These are phyloP conservation scores for Mediolabrus comicus DNA, from an alignment of 108 stramenopile species.

Conservation along the genomic window DNA sequence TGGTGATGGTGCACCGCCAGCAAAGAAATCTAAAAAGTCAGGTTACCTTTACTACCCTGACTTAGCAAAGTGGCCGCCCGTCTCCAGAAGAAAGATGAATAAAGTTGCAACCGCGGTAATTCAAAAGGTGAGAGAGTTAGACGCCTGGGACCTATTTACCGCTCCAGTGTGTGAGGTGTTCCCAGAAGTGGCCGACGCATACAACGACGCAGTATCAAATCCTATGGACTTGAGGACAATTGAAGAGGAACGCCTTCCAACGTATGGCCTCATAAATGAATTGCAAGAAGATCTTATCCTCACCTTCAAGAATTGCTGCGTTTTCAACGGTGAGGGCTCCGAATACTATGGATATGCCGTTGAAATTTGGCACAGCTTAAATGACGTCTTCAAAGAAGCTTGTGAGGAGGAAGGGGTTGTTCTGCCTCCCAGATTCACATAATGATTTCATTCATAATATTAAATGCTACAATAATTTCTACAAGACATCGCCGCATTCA, in stretches of 20 bases:
- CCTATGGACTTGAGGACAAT: slow-evolving; percentile 89
- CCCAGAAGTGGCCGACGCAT: slow-evolving; percentile 57
- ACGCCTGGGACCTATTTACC: slow-evolving; percentile 40
- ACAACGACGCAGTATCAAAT: slow-evolving; percentile 36
- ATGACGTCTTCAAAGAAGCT: slow-evolving; percentile 30
- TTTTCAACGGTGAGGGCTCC: slow-evolving; percentile 56
- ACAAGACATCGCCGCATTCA: too few relatives aligned
- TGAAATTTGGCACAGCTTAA: slow-evolving; percentile 29
- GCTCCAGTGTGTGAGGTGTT: slow-evolving; percentile 64
- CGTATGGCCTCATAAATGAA: slow-evolving; percentile 56
- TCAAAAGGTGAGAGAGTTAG: slow-evolving; percentile 27
- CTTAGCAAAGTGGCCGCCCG: slow-evolving; percentile 23
- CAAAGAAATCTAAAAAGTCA: slow-evolving; percentile 13
- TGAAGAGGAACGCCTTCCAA: slow-evolving; percentile 56
- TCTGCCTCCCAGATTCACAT: slow-evolving; percentile 13
- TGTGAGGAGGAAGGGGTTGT: slow-evolving; percentile 18
- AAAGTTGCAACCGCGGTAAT: slow-evolving; percentile 18
- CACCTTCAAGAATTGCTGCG: slow-evolving; percentile 60
- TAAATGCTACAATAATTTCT: neutral
- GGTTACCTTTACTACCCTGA: neutral
- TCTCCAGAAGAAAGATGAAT: slow-evolving; percentile 11
- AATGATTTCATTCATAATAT: neutral
- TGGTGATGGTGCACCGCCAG: neutral
- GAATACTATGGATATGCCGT: slow-evolving; percentile 15
- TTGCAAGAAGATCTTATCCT: slow-evolving; percentile 72